Percentiles rank a stretch among this genome's conserved stretches.
Conservation (phyloP, 2,329 filamentous ascomycete species). For the Albifimbria verrucaria region DNA sequence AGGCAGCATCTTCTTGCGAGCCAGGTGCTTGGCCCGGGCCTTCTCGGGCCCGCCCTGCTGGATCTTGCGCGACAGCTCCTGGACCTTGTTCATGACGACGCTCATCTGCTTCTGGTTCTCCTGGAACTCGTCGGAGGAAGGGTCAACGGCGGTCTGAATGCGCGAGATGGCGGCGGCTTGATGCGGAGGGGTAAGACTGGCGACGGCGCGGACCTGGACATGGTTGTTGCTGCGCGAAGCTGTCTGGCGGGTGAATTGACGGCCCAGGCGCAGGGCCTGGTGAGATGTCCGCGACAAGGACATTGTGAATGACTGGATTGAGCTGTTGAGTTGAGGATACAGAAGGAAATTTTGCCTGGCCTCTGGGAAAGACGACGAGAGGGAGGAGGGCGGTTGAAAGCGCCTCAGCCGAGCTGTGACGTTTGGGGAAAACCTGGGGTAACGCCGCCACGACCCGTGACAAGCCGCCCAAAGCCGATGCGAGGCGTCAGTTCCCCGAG, state of each 20-base stretch:
- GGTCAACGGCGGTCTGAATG: constrained; percentile 72
- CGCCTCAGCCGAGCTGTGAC: constrained; percentile 21
- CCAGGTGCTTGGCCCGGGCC: constrained; percentile 81
- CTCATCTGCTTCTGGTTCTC: constrained; percentile 79
- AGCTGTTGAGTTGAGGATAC: not conserved
- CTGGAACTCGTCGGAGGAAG: constrained; percentile 71
- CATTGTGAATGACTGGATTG: constrained; percentile 32
- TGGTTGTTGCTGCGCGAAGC: constrained; percentile 21
- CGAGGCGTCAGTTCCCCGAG: no score
- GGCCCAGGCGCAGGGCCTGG: constrained; percentile 38
- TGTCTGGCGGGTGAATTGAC: constrained; percentile 34
- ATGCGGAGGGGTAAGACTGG: constrained; percentile 76
- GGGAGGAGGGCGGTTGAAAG: not conserved
- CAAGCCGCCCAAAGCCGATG: constrained; percentile 18
- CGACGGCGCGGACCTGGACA: constrained; percentile 44
- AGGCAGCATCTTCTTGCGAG: constrained; percentile 90
- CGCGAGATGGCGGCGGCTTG: constrained; percentile 82
- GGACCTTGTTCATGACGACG: constrained; percentile 66
- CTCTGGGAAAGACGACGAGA: not conserved
- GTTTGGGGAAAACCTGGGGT: constrained; percentile 22
- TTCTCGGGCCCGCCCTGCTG: constrained; percentile 76
- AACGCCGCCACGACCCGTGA: constrained; percentile 11
- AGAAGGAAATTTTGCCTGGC: not conserved
- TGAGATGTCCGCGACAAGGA: constrained; percentile 43
- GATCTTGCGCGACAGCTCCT: constrained; percentile 66